Base-by-base conservation (phyloP, 2,329 filamentous ascomycete species). In the Diaporthe citri region DNA sequence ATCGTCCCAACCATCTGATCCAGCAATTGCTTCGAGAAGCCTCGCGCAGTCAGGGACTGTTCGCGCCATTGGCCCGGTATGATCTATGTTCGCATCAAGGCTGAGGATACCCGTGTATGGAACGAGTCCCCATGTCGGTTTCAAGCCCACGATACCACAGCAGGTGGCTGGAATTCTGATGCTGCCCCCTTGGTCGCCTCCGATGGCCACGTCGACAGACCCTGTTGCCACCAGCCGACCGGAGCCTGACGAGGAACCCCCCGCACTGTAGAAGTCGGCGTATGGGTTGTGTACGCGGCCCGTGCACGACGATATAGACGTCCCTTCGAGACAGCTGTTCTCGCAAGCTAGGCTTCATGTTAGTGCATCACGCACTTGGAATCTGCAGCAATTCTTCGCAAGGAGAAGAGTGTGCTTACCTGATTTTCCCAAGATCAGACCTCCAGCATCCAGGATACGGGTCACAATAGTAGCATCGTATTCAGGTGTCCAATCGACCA, bases 1-100 rank as follows among this genome's bases (percentile, higher is more conserved):
- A n/a, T 82, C 78, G 75, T 87, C 86, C 1, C 87, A 81, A 0
- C 85, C 85, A 77, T 87, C 86, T 59, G 84, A 86, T 2, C 86
- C 86, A 2, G 86, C 85, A 70, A 87, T 81, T 7, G 83, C 84
- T 36, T 80, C 75, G 7, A 87, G 78, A 60, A 86, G 76, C 9
- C 80, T 64, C n/a, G 84, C 82, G 62, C 83, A 82, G 56, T 87
- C 86, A 36, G 85, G 82, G 1, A 87, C 76, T 1, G 75, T 84
- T 31, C 80, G 76, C 0, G 85, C 83, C 77, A 88, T 84, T 1
- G 86, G 86, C 1, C 86, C 86, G 8, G 84, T 77, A 76, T 87
- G 85, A 77, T 88, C 86, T 59, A 87, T 85, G 78, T 85, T 84
- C 0, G 86, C 82, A 25, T 82, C 78, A 75, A 87, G 80, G 6